A percentile compares a stretch with the other conserved stretches of the same genome.
phyloP scores from a whole-genome alignment of 2,329 filamentous ascomycete species.

The Dissoconium aciculare region DNA sequence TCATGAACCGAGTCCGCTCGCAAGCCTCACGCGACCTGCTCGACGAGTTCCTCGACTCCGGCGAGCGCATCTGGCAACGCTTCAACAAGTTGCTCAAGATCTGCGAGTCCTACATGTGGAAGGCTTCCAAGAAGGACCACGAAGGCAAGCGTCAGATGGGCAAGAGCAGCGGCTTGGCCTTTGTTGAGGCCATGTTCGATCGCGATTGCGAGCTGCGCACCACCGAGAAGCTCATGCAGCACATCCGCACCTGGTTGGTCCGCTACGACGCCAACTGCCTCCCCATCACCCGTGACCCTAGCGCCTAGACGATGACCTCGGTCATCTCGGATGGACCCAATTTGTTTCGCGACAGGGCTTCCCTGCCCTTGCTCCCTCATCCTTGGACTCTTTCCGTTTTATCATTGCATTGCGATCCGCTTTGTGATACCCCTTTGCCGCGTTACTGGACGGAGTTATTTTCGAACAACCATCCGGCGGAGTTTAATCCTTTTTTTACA shows the following conservation, averaged over 20 bases:
- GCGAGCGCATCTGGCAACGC: constrained; percentile 71
- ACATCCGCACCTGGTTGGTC: constrained; percentile 75
- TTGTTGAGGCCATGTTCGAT: constrained; percentile 90
- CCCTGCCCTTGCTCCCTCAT: no score
- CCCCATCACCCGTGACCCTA: constrained; percentile 54
- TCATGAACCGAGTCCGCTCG: constrained; percentile 54
- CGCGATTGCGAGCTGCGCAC: constrained; percentile 76
- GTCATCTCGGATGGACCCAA: no score
- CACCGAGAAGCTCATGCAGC: constrained; percentile 86
- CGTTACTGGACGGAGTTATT: no score
- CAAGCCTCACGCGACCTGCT: constrained; percentile 64
- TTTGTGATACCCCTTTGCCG: no score
- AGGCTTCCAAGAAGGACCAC: constrained; percentile 59
- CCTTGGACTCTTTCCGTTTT: no score
- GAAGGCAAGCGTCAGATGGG: constrained; percentile 59
- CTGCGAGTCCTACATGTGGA: constrained; percentile 92
- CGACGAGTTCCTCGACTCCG: constrained; percentile 78
- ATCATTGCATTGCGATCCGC: no score
- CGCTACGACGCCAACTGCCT: constrained; percentile 95
- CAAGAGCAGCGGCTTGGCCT: constrained; percentile 84
- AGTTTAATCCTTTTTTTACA: no score
- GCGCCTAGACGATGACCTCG: no score
- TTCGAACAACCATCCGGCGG: no score
- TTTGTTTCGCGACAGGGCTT: no score
- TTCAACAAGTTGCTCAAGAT: constrained; percentile 76